Evolutionary conservation across 768 basidiomycete genomes (phyloP).

Genomic region (Lactifluus subvellereus): DNA sequence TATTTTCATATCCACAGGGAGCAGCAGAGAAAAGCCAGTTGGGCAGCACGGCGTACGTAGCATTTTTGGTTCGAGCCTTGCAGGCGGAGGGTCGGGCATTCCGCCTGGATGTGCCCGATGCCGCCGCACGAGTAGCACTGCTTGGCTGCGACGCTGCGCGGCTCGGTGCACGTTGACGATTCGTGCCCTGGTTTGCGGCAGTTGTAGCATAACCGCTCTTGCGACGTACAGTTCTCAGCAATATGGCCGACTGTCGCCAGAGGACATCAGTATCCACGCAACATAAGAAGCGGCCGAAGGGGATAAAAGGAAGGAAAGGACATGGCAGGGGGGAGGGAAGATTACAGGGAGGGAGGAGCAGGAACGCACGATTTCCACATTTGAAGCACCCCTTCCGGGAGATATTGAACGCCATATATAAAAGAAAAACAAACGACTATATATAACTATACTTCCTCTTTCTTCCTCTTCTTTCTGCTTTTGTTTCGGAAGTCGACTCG

Average conservation of each 20-base stretch:
- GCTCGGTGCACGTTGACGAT: slow-evolving; percentile 80
- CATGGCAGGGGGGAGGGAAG: background rate
- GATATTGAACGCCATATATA: slow-evolving; percentile 75
- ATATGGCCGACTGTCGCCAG: slow-evolving; percentile 73
- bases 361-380: slow-evolving; percentile 79
- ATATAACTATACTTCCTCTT: slow-evolving; percentile 16
- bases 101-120: slow-evolving; percentile 85
- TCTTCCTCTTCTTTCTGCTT: slow-evolving; percentile 1
- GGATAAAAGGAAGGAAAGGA: background rate
- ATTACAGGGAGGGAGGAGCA: background rate
- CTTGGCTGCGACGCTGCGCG: slow-evolving; percentile 75
- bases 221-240: slow-evolving; percentile 86
- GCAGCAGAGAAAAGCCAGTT: background rate
- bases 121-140: slow-evolving; percentile 94
- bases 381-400: slow-evolving; percentile 89
- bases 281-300: background rate
- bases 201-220: slow-evolving; percentile 89
- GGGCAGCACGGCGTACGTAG: slow-evolving; percentile 49
- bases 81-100: slow-evolving; percentile 74
- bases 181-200: slow-evolving; percentile 94
- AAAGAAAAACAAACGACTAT: slow-evolving; percentile 24
- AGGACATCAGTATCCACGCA: slow-evolving; percentile 21
- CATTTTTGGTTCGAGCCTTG: slow-evolving; percentile 72
- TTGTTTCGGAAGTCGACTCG: slow-evolving; percentile 3
- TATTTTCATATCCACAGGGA: background rate